These are phyloP conservation scores for Chlamydomonas applanata DNA, from an alignment of 139 green algal species.

Conservation along the genomic window DNA sequence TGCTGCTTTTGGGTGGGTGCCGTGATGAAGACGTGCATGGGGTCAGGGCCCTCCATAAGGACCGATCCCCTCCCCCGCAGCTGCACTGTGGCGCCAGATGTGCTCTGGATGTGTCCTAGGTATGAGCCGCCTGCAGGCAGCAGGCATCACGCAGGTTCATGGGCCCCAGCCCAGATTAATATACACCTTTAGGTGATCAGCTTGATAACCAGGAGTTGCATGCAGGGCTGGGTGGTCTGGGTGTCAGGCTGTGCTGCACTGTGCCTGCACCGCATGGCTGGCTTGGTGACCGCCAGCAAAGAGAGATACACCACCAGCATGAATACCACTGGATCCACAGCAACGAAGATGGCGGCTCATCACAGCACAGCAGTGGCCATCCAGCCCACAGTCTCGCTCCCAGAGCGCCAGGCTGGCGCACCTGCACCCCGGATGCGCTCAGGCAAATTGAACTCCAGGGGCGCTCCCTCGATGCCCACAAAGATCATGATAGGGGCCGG, in stretches of 20 bases:
- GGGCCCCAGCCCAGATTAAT: background rate
- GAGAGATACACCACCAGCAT: no score
- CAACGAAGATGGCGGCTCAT: no score
- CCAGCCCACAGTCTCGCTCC: no score
- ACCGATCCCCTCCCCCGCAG: constrained; percentile 24
- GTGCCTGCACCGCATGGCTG: no score
- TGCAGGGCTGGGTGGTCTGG: no score
- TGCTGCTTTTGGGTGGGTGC: constrained; percentile 1
- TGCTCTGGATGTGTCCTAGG: constrained; percentile 24
- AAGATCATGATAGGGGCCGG: constrained; percentile 1
- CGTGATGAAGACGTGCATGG: constrained; percentile 21
- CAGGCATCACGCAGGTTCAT: no score
- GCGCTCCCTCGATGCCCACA: background rate
- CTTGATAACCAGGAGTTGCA: no score
- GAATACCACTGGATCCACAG: no score
- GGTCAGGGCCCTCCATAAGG: constrained; percentile 28
- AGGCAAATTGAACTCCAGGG: constrained; percentile 1
- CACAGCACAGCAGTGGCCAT: no score
- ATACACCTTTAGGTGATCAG: no score
- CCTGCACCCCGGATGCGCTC: constrained; percentile 5
- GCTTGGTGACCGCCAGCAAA: no score
- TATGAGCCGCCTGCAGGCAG: constrained; percentile 19
- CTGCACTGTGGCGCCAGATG: constrained; percentile 19
- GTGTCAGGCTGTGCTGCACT: no score
- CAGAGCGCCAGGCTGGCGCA: background rate